These are phyloP conservation scores for Populus deltoides DNA, from an alignment of 345 rosid genomes.

Conservation along the genomic window DNA sequence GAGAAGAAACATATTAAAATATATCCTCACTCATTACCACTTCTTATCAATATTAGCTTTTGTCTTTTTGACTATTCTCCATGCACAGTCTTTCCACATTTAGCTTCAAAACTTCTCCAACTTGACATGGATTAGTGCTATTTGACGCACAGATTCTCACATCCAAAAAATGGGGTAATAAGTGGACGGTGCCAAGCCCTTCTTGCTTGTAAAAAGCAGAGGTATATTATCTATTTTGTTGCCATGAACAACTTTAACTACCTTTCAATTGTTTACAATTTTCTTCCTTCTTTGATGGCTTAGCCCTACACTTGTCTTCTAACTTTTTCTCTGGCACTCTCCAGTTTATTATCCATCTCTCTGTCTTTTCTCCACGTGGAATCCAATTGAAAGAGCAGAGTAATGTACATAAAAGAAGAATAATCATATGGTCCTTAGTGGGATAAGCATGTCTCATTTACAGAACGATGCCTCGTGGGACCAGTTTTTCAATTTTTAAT, in stretches of 20 bases:
- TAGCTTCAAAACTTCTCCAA: neutral
- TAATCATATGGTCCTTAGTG: conserved; percentile 2
- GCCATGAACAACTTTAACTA: conserved; percentile 9
- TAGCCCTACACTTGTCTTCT: conserved; percentile 8
- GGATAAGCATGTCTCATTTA: conserved; percentile 9
- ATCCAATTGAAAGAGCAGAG: neutral
- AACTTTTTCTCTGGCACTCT: neutral
- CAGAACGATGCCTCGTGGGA: conserved; percentile 1
- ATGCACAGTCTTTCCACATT: conserved; percentile 7
- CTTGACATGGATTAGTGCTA: conserved; percentile 14
- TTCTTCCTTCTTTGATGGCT: neutral
- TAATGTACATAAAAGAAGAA: conserved; percentile 1
- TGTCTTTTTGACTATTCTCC: neutral
- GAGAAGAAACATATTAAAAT: neutral
- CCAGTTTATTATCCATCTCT: neutral
- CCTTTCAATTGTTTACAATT: conserved; percentile 10
- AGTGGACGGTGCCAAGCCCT: conserved; percentile 28
- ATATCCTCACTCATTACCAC: neutral
- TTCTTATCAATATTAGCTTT: no score
- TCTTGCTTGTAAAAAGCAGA: neutral
- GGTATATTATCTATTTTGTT: conserved; percentile 7
- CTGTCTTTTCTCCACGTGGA: conserved; percentile 10
- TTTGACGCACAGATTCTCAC: conserved; percentile 27
- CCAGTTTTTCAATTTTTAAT: neutral
- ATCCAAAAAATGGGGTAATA: neutral